A percentile compares a stretch with the other conserved stretches of the same genome.
Conservation (phyloP, 2,329 filamentous ascomycete species). For the Diaporthe citrichinensis region DNA sequence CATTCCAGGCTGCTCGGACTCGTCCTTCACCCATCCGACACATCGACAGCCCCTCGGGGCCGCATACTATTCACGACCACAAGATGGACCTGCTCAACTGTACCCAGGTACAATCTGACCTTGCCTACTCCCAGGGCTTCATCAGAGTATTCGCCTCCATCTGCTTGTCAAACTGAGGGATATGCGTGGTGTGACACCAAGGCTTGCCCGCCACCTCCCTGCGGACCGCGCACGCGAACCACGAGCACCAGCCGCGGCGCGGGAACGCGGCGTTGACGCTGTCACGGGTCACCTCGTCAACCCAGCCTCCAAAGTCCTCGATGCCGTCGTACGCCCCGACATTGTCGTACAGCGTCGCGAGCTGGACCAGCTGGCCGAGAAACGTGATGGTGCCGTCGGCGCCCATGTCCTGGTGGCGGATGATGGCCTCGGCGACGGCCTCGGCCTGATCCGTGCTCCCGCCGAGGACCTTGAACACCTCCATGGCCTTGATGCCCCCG, state of each 20-base stretch:
- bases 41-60: too few species aligned
- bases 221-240: conserved; percentile 2
- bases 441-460: conserved; percentile 1
- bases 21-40: too few species aligned
- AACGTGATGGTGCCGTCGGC: conserved; percentile 16
- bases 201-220: conserved; percentile 1
- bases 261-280: conserved; percentile 4
- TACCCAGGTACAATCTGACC: not conserved
- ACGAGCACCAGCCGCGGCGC: conserved; percentile 5
- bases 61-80: too few species aligned
- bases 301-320: not conserved
- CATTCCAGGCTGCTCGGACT: too few species aligned
- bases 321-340: not conserved
- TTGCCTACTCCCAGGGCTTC: not conserved
- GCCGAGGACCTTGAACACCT: conserved; percentile 5
- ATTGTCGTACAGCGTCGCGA: conserved; percentile 14
- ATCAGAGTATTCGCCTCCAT: conserved; percentile 19
- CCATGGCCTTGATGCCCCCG: not conserved
- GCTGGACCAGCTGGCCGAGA: conserved; percentile 22
- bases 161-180: not conserved
- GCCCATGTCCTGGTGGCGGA: conserved; percentile 16
- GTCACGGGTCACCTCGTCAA: not conserved
- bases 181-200: conserved; percentile 16
- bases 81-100: too few species aligned
- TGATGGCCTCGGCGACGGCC: conserved; percentile 21